A percentile compares a stretch with the other conserved stretches of the same genome.
Evolutionary conservation across 306 rosid genomes (phyloP).

Genomic region (Medicago ruthenica): DNA sequence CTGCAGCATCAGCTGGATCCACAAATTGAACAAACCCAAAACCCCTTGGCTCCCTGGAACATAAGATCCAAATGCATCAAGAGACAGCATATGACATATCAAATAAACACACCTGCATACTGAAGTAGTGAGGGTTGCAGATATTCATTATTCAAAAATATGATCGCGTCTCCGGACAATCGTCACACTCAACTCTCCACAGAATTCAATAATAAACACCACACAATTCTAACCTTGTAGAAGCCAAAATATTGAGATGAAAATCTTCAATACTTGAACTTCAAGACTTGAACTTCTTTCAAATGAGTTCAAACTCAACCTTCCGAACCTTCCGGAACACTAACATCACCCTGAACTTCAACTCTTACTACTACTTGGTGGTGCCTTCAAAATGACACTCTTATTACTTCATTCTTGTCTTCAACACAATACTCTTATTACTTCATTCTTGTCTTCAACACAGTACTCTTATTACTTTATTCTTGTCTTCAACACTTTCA

Average conservation of each 20-base stretch:
- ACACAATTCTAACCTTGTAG: conserved; percentile 79
- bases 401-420: no score
- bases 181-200: conserved; percentile 43
- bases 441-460: conserved; percentile 80
- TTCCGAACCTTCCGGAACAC: conserved; percentile 67
- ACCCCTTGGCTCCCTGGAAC: conserved; percentile 77
- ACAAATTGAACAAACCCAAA: conserved; percentile 81
- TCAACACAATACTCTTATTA: conserved; percentile 53
- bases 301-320: conserved; percentile 67
- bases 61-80: conserved; percentile 27
- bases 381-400: conserved; percentile 46
- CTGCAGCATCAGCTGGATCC: conserved; percentile 79
- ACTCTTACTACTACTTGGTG: conserved; percentile 63
- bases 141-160: conserved; percentile 41
- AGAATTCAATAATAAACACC: conserved; percentile 60
- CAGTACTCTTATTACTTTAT: conserved; percentile 68
- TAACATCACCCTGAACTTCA: conserved; percentile 60
- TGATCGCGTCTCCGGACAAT: conserved; percentile 36
- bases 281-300: conserved; percentile 79
- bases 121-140: conserved; percentile 27
- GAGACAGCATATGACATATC: not conserved
- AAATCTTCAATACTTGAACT: conserved; percentile 83
- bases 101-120: conserved; percentile 29
- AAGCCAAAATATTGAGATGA: conserved; percentile 66
- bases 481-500: conserved; percentile 81